These are phyloP conservation scores for Cunninghamia lanceolata DNA, from an alignment of 75 land plant genomes.

Conservation along the genomic window DNA sequence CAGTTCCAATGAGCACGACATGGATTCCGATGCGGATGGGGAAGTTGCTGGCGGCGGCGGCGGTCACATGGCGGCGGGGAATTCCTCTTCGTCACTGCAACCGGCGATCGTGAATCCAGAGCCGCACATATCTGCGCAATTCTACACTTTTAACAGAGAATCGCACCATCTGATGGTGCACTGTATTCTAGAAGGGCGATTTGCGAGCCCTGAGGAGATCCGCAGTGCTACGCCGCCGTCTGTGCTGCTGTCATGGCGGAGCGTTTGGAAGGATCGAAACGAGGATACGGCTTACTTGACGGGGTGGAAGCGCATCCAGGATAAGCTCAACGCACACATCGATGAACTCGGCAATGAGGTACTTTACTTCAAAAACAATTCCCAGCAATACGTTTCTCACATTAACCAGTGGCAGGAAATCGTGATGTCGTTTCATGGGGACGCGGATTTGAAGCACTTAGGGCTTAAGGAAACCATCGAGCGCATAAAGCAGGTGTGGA, in stretches of 20 bases:
- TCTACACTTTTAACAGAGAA: slow-evolving; percentile 78
- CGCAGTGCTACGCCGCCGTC: slow-evolving; percentile 52
- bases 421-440: slow-evolving; percentile 57
- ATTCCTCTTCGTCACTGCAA: background rate
- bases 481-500: slow-evolving; percentile 80
- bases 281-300: slow-evolving; percentile 87
- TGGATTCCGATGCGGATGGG: slow-evolving; percentile 10
- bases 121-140: slow-evolving; percentile 74
- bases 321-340: slow-evolving; percentile 60
- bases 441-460: slow-evolving; percentile 68
- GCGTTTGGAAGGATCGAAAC: slow-evolving; percentile 93
- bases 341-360: slow-evolving; percentile 33
- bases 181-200: slow-evolving; percentile 55
- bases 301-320: slow-evolving; percentile 94
- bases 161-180: slow-evolving; percentile 80
- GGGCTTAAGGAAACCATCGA: slow-evolving; percentile 83
- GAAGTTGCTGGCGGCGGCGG: slow-evolving; percentile 2
- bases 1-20: slow-evolving; percentile 3
- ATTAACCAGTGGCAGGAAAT: slow-evolving; percentile 84
- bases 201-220: slow-evolving; percentile 71
- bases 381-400: slow-evolving; percentile 67
- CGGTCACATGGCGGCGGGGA: background rate
- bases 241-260: slow-evolving; percentile 68
- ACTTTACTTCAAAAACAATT: slow-evolving; percentile 72
- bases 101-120: slow-evolving; percentile 40